Percentiles rank a stretch among this genome's conserved stretches.
phyloP scores from a whole-genome alignment of 1,284 basidiomycete genomes.

The Naganishia liquefaciens region DNA sequence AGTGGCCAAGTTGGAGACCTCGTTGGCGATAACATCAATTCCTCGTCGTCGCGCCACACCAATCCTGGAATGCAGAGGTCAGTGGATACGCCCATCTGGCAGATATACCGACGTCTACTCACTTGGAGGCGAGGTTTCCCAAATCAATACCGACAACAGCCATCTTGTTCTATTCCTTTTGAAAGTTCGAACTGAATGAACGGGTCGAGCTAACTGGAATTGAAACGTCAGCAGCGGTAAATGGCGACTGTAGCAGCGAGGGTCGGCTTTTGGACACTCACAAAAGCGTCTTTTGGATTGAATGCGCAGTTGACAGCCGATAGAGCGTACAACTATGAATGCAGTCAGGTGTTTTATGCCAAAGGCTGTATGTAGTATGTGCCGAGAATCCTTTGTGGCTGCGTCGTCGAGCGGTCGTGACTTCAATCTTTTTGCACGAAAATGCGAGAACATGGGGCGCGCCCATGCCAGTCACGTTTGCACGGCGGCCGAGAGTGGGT shows the following conservation, averaged over 20 bases:
- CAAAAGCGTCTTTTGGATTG: constrained; percentile 21
- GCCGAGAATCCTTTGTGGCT: constrained; percentile 10
- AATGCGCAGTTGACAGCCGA: constrained; percentile 16
- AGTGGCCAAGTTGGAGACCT: constrained; percentile 90
- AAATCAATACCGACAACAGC: constrained; percentile 87
- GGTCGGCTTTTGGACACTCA: neutral
- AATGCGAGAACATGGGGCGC: constrained; percentile 16
- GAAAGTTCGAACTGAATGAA: constrained; percentile 27
- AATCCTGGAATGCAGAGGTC: constrained; percentile 60
- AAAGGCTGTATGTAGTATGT: neutral
- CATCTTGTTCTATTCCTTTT: constrained; percentile 35
- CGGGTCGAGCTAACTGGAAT: constrained; percentile 25
- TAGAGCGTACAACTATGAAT: constrained; percentile 22
- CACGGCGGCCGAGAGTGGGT: constrained; percentile 2
- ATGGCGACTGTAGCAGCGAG: neutral
- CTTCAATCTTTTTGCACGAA: constrained; percentile 21
- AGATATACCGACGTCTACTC: constrained; percentile 18
- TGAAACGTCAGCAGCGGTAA: constrained; percentile 1
- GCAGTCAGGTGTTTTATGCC: too few relatives aligned
- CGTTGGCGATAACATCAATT: constrained; percentile 93
- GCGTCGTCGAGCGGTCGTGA: neutral
- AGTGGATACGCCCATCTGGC: constrained; percentile 33
- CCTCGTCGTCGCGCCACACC: constrained; percentile 89
- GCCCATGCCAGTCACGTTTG: neutral
- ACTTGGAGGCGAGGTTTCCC: constrained; percentile 78